These are phyloP conservation scores for Smallanthus sonchifolius DNA, from an alignment of 129 eudicot species.

Conservation along the genomic window DNA sequence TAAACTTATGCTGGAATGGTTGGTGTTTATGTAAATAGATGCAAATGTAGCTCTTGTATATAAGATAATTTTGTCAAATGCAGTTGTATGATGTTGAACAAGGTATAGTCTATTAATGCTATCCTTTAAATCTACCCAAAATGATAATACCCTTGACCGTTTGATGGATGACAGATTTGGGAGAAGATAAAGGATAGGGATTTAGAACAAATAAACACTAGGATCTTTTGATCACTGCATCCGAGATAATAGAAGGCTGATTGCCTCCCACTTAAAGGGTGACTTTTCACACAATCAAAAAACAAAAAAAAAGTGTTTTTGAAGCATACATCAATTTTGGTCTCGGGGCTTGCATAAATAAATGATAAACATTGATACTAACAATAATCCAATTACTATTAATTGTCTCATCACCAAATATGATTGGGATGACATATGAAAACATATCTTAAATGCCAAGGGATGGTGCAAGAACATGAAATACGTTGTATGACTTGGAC, in stretches of 20 bases:
- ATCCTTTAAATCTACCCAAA: background rate
- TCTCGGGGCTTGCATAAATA: background rate
- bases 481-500: background rate
- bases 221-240: no score
- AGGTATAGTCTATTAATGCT: background rate
- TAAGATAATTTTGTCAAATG: constrained; percentile 7
- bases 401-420: background rate
- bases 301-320: background rate
- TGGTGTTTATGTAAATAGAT: constrained; percentile 3
- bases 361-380: no score
- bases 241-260: background rate
- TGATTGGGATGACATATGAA: background rate
- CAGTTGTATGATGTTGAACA: constrained; percentile 3
- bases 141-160: no score
- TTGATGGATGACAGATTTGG: background rate
- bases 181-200: constrained; percentile 5
- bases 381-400: background rate
- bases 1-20: background rate
- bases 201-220: background rate
- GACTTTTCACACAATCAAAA: background rate
- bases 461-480: background rate
- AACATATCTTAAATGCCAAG: background rate
- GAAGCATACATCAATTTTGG: background rate
- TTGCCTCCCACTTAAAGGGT: background rate
- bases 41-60: background rate